Conservation (phyloP, 177 flowering plant species). For the Telopea speciosissima region DNA sequence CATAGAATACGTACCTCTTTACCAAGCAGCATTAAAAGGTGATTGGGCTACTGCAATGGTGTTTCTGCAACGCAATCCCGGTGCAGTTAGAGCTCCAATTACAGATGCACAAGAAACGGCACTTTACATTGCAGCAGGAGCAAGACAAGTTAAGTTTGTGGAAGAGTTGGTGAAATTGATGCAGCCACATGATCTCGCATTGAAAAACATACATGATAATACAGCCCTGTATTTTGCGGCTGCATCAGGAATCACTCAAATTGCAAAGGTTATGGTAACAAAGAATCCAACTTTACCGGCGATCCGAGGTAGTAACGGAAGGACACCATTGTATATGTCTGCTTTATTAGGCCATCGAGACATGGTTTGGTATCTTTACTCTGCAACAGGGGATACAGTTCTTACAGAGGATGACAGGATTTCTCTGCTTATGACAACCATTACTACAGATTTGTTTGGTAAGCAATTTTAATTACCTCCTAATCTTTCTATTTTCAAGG, state of each 20-base stretch:
- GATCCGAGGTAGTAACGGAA: neutral
- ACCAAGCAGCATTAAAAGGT: constrained; percentile 12
- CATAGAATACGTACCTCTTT: neutral
- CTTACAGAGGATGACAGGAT: too few species aligned
- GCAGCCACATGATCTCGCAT: neutral
- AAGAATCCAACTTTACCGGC: neutral
- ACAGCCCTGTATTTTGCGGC: neutral
- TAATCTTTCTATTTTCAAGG: too few species aligned
- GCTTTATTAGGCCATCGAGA: neutral
- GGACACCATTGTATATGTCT: neutral
- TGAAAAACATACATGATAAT: neutral
- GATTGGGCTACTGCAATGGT: constrained; percentile 10
- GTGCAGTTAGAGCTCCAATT: neutral
- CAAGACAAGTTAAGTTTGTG: constrained; percentile 2
- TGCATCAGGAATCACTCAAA: neutral
- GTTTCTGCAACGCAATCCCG: neutral
- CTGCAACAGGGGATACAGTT: neutral
- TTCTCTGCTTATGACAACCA: too few species aligned
- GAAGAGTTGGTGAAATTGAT: constrained; percentile 1
- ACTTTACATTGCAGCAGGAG: constrained; percentile 19
- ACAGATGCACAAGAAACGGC: constrained; percentile 6
- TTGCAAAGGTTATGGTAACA: too few species aligned
- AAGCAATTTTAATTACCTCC: too few species aligned
- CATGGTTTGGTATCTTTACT: neutral
- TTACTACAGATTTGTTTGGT: too few species aligned